Conservation (phyloP, 2,329 filamentous ascomycete species). For the Monosporascus sp. region DNA sequence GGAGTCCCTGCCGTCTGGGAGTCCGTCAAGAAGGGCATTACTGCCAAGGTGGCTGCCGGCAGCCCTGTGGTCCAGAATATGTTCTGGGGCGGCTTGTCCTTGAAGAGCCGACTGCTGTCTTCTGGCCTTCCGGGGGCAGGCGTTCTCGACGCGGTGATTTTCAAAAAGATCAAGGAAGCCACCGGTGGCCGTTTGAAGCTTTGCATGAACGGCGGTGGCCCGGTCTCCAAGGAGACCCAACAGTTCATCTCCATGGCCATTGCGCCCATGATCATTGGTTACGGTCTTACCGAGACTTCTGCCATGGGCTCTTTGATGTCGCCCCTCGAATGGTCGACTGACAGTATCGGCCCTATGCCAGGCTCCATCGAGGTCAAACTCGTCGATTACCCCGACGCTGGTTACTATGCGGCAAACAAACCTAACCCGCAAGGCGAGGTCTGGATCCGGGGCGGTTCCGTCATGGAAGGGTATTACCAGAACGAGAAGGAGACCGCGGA, state of each 20-base stretch:
- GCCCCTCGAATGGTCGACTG: slow-evolving; percentile 71
- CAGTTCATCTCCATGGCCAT: slow-evolving; percentile 85
- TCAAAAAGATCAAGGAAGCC: slow-evolving; percentile 88
- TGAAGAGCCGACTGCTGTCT: slow-evolving; percentile 46
- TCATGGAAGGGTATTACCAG: slow-evolving; percentile 70
- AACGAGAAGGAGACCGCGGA: slow-evolving; percentile 72
- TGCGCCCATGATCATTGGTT: slow-evolving; percentile 83
- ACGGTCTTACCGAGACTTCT: slow-evolving; percentile 80
- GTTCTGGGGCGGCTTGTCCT: slow-evolving; percentile 59
- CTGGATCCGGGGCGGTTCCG: slow-evolving; percentile 73
- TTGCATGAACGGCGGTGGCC: slow-evolving; percentile 81
- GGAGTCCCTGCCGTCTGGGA: slow-evolving; percentile 90
- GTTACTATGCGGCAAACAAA: slow-evolving; percentile 70
- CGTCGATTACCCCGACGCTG: slow-evolving; percentile 78
- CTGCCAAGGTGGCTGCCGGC: slow-evolving; percentile 67
- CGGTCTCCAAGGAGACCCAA: slow-evolving; percentile 78
- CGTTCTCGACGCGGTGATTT: slow-evolving; percentile 72
- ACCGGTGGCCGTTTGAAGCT: slow-evolving; percentile 78
- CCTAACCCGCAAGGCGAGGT: slow-evolving; percentile 79
- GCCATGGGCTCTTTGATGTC: slow-evolving; percentile 73
- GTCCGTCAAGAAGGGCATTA: slow-evolving; percentile 84
- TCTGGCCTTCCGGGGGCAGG: slow-evolving; percentile 59
- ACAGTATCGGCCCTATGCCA: slow-evolving; percentile 68
- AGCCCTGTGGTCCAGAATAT: slow-evolving; percentile 65
- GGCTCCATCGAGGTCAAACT: slow-evolving; percentile 75